phyloP scores from a whole-genome alignment of 352 stramenopile species.

The Nothophytophthora sp. region DNA sequence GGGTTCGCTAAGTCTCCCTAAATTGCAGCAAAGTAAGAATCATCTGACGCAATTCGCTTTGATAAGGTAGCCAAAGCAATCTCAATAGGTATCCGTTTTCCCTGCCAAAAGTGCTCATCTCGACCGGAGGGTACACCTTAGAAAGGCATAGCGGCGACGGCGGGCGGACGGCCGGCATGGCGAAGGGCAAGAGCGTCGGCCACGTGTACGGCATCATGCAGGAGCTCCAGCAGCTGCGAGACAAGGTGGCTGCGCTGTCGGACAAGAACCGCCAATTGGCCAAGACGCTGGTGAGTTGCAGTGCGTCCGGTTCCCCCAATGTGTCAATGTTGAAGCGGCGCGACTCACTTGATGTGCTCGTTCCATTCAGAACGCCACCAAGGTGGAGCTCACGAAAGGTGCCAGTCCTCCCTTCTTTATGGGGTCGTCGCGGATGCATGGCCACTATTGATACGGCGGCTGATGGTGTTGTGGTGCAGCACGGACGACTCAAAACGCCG shows the following conservation, averaged over 20 bases:
- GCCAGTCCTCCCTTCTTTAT: not conserved
- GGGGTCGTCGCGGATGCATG: not conserved
- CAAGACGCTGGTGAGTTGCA: conserved; percentile 51
- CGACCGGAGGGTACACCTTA: not conserved
- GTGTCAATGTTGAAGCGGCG: no score
- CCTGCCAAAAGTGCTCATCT: no score
- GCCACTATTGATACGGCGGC: conserved; percentile 5
- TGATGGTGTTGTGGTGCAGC: conserved; percentile 15
- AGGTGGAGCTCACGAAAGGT: conserved; percentile 59
- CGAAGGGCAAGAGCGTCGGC: conserved; percentile 33
- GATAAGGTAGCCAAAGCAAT: no score
- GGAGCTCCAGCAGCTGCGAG: conserved; percentile 58
- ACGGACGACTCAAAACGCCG: conserved; percentile 18
- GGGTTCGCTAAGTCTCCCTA: no score
- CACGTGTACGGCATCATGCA: conserved; percentile 66
- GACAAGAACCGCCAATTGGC: conserved; percentile 67
- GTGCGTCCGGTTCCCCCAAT: not conserved
- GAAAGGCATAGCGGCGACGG: conserved; percentile 1
- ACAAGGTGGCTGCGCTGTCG: conserved; percentile 37
- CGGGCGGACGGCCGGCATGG: conserved; percentile 21
- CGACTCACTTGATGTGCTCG: not conserved
- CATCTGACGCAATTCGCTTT: no score
- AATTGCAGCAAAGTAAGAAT: no score
- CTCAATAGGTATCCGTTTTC: no score
- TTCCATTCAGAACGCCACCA: conserved; percentile 43